Evolutionary conservation across 176 grass and related monocot genomes (phyloP), one percentile per base, ranked within the genome.

Genomic region (Chrysopogon serrulatus): DNA sequence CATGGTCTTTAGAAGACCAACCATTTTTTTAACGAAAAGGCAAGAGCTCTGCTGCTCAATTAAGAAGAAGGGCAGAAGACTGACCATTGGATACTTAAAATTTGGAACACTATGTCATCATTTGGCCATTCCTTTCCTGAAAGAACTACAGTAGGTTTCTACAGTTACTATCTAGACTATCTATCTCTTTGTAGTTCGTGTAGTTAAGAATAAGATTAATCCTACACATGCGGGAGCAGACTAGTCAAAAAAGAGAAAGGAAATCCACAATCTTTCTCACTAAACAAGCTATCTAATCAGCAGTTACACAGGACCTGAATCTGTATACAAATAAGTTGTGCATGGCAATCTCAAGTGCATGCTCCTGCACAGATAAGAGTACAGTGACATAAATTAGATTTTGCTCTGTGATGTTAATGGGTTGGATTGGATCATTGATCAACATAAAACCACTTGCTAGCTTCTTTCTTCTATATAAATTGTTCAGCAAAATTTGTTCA

Each of bases 61-160:
- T 47, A 16, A 47, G 44, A 47, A 47, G 44, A 47, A 21, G 49
- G 8, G 19, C 7, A 74, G 17, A 74, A 85, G 12, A 39, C 32
- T 15, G 18, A 16, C 3, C 18, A 81, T 36, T 36, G 63, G 71
- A 77, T 77, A 33, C 51, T 70, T 41, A 60, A 53, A 65, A 77
- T 23, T 65, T 37, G 62, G 53, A 27, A 66, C 49, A 70, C 57
- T 59, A 34, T 63, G 70, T 36, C 82, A 71, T 43, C 83, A 42
- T 63, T 31, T 69, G 77, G 41, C 24, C 49, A 74, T 89, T 80
- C 71, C 51, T 62, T 85, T 63, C 65, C 63, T 16, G 31, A 80
- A 85, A 43, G 39, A 39, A 32, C 32, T 70, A 71, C 33, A 79
- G 53, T 85, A 76, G 70, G 49, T 33, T 66, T 68, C n/a, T 41